Base-by-base conservation (phyloP, 768 basidiomycete genomes). In the Naematelia aurantialba region DNA sequence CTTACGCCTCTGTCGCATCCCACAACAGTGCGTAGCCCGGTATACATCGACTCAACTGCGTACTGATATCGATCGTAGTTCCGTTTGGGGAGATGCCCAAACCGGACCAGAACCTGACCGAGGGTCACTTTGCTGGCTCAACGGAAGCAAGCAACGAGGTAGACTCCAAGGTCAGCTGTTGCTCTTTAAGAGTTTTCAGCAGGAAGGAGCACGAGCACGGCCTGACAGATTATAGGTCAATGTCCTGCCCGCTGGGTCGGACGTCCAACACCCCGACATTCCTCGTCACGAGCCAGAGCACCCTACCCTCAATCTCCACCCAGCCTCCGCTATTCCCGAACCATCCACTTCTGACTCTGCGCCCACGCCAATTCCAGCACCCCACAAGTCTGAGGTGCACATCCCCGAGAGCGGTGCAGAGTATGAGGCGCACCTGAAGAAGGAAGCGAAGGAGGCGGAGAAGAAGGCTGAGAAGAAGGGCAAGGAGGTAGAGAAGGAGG, bases 1-100 rank as follows among this genome's bases (percentile, higher is more conserved):
- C 87, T 57, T 89, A 88, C 83, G 87, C 88, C 22, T 78, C 82
- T 29, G 83, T 86, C 69, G 83, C 85, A 59, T 82, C 83, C 25
- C 79, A 82, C 61, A 84, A 88, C 77, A 81, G 81, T 81, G 66
- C 51, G 75, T 75, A 27, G 42, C 34, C 47, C 55, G 22, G 19
- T 39, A 5, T 25, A 48, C n/a, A n/a, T n/a, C n/a, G n/a, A n/a
- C 10, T 29, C 31, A 29, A 22, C 39, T 34, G 42, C 44, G n/a
- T 24, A 17, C 29, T n/a, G 11, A 24, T 44, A 25, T 46, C 52
- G 1, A 5, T 25, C 30, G 14, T 62, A 76, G 75, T 73, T 48
- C 74, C 74, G 45, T 56, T 55, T n/a, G 73, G 67, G 39, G 62
- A 70, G 47, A 78, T 86, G 81, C 86, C 88, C 12, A 82, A 81